phyloP scores from a whole-genome alignment of 345 rosid genomes.

The Pugionium cornutum region DNA sequence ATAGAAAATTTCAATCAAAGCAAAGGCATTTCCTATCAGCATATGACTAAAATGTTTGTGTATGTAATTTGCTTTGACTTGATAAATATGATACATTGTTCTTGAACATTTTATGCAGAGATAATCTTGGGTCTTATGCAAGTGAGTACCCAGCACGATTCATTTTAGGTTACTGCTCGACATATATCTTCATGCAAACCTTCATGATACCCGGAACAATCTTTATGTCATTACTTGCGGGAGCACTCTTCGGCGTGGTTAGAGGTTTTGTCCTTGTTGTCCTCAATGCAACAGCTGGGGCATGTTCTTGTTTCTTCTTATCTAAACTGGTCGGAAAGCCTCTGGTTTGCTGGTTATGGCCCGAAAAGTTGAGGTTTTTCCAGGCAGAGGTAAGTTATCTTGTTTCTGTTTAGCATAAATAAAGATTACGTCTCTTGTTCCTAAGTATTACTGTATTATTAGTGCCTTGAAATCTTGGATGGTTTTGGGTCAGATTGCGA shows the following conservation, averaged over 20 bases:
- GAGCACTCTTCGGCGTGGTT: slow-evolving; percentile 92
- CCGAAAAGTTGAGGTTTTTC: slow-evolving; percentile 84
- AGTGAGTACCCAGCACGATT: slow-evolving; percentile 74
- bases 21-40: no score
- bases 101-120: slow-evolving; percentile 52
- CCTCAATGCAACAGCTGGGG: slow-evolving; percentile 92
- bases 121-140: slow-evolving; percentile 76
- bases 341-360: slow-evolving; percentile 89
- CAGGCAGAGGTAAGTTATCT: slow-evolving; percentile 69
- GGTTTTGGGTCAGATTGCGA: slow-evolving; percentile 57
- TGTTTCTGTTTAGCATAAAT: slow-evolving; percentile 4
- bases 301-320: slow-evolving; percentile 89
- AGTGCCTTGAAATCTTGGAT: slow-evolving; percentile 1
- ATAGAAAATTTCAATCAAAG: no score
- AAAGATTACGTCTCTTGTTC: no score
- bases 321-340: slow-evolving; percentile 95
- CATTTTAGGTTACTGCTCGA: slow-evolving; percentile 89
- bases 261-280: slow-evolving; percentile 86
- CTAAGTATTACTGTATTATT: no score
- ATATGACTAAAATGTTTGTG: no score
- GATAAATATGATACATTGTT: slow-evolving; percentile 7
- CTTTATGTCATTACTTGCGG: slow-evolving; percentile 96
- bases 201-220: slow-evolving; percentile 99
- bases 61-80: background rate
- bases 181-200: slow-evolving; percentile 98